These are phyloP conservation scores for Cladophialophora carrionii DNA, from an alignment of 2,329 filamentous ascomycete genomes.

Conservation along the genomic window DNA sequence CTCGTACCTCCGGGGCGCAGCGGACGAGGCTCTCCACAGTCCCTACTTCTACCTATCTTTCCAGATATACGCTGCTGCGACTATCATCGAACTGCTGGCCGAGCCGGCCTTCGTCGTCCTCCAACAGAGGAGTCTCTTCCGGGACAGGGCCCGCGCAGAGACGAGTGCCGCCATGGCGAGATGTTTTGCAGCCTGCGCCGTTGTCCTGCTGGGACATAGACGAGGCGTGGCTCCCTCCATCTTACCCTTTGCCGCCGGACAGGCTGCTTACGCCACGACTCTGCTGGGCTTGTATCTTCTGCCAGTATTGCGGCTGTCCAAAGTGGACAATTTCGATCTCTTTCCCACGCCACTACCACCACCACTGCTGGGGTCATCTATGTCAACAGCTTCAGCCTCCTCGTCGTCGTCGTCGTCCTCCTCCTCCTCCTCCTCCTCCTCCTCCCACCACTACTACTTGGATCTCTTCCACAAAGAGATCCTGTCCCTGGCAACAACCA, in stretches of 20 bases:
- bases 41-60: constrained; percentile 66
- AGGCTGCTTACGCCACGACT: constrained; percentile 72
- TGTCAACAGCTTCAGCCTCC: constrained; percentile 30
- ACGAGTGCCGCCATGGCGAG: constrained; percentile 77
- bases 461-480: constrained; percentile 71
- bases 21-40: constrained; percentile 57
- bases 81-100: constrained; percentile 73
- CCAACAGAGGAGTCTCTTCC: constrained; percentile 79
- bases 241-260: constrained; percentile 85
- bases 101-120: constrained; percentile 90
- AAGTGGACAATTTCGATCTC: constrained; percentile 68
- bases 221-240: constrained; percentile 66
- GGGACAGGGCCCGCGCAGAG: constrained; percentile 79
- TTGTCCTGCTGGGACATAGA: constrained; percentile 59
- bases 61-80: constrained; percentile 59
- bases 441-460: constrained; percentile 53
- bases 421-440: constrained; percentile 2
- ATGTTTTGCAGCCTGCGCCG: constrained; percentile 72
- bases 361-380: constrained; percentile 8
- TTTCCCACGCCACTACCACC: constrained; percentile 50
- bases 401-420: too few relatives aligned
- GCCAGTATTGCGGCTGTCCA: constrained; percentile 62
- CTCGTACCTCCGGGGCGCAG: constrained; percentile 65
- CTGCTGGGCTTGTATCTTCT: constrained; percentile 72
- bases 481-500: constrained; percentile 72